Conservation (phyloP, 2,329 filamentous ascomycete species). For the Penicillium janthinellum region DNA sequence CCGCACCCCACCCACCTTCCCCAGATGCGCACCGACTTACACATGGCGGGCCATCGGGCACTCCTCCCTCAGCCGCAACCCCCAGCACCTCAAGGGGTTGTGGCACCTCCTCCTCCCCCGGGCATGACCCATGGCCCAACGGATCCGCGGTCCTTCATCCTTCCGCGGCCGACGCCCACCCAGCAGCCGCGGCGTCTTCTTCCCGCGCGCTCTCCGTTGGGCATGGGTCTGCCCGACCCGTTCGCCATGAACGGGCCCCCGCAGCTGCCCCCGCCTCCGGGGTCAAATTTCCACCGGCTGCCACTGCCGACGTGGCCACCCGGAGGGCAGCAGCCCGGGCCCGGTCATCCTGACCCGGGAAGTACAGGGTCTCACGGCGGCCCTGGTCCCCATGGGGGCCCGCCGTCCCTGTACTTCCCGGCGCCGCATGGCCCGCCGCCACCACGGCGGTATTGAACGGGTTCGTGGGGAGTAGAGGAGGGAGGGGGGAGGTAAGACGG, state of each 20-base stretch:
- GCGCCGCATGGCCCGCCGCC: background rate
- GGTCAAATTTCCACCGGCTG: constrained; percentile 40
- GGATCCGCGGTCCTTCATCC: constrained; percentile 35
- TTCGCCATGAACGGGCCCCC: constrained; percentile 40
- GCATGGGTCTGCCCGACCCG: constrained; percentile 40
- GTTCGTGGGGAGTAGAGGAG: background rate
- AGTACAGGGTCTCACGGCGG: background rate
- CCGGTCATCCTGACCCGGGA: background rate
- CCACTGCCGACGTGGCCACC: constrained; percentile 28
- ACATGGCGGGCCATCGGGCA: constrained; percentile 45
- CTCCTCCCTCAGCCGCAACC: constrained; percentile 31
- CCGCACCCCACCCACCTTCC: constrained; percentile 35
- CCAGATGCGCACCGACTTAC: constrained; percentile 47
- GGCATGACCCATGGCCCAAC: constrained; percentile 30
- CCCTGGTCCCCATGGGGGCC: background rate
- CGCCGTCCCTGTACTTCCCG: background rate
- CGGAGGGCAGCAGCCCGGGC: background rate
- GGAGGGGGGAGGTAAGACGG: background rate
- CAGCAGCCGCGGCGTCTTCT: constrained; percentile 42
- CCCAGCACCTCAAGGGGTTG: constrained; percentile 11
- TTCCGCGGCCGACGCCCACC: constrained; percentile 26
- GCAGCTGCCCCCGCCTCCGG: constrained; percentile 45
- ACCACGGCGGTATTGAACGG: background rate
- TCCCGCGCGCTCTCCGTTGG: constrained; percentile 38
- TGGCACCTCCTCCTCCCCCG: constrained; percentile 14